These are phyloP conservation scores for Fusarium proliferatum DNA, from an alignment of 2,329 filamentous ascomycete genomes.

Conservation along the genomic window DNA sequence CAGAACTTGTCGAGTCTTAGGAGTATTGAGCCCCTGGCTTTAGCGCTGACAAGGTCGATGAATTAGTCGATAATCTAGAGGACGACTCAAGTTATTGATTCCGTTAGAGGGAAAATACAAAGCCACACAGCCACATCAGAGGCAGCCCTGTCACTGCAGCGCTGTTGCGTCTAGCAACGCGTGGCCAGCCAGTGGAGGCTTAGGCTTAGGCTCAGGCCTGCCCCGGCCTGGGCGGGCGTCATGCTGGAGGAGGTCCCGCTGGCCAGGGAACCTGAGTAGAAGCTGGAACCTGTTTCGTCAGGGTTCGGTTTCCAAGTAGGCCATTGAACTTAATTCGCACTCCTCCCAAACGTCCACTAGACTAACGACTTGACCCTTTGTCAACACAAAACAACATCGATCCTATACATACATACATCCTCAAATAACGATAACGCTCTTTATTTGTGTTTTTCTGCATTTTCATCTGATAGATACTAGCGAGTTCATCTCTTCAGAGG, in stretches of 20 bases:
- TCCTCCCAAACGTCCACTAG: slow-evolving; percentile 17
- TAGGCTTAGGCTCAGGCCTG: slow-evolving; percentile 25
- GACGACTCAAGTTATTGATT: neutral
- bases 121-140: slow-evolving; percentile 30
- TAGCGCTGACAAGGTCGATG: neutral
- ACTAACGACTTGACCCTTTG: neutral
- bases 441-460: slow-evolving; percentile 17
- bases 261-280: slow-evolving; percentile 21
- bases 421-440: slow-evolving; percentile 27
- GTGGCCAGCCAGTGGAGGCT: slow-evolving; percentile 24
- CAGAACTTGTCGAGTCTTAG: neutral
- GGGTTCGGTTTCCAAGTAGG: slow-evolving; percentile 22
- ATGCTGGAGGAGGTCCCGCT: slow-evolving; percentile 10
- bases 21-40: slow-evolving; percentile 6
- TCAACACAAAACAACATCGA: slow-evolving; percentile 15
- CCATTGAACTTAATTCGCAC: slow-evolving; percentile 26
- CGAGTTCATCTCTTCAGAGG: slow-evolving; percentile 2
- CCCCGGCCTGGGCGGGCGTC: slow-evolving; percentile 26
- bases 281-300: slow-evolving; percentile 41
- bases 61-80: neutral
- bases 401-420: neutral
- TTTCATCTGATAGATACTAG: neutral
- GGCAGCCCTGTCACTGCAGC: slow-evolving; percentile 7
- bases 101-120: neutral
- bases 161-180: slow-evolving; percentile 39